Evolutionary conservation across 176 grass and related monocot species (phyloP), one percentile per base, ranked within the genome.

Genomic region (Lolium perenne): DNA sequence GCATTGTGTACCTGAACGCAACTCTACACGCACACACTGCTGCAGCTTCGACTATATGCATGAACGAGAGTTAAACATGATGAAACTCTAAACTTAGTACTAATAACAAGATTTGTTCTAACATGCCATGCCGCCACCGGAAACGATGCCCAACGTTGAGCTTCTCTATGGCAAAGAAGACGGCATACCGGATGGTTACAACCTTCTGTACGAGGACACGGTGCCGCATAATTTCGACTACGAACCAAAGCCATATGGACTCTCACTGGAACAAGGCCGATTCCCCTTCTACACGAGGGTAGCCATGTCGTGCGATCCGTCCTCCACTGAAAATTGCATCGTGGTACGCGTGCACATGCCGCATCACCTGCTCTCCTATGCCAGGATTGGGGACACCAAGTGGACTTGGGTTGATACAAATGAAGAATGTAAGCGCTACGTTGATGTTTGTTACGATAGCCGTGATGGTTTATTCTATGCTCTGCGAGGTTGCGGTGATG

Each of bases 321-420:
- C 41, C 41, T 78, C 41, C 41, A 59, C 9, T 59, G 11, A 38
- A 78, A 2, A 78, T 0, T 78, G 76, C 32, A 4, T 58, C 6
- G 76, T 78, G 29, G 11, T 41, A n/a, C 32, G 53, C 6, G 10
- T 21, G 12, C 76, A 78, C 76, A 8, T 1, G 17, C 67, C 67
- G 40, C 1, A 70, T 0, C 0, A 10, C 0, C 8, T 70, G 4
- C 67, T 70, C 67, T 41, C 66, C 17, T 70, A 70, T 43, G 67
- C 67, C 41, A 70, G 67, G 35, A 2, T 67, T 81, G 45, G 23
- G 62, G 79, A 81, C 61, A 25, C 16, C 6, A 25, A n/a, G 5
- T 67, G 79, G 61, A 67, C 62, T 35, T 81, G 61, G 61, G 25
- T 81, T n/a, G 43, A 66, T 51, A 11, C 29, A 7, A 4, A 81